A percentile compares a stretch with the other conserved stretches of the same genome.
Conservation (phyloP, 108 stramenopile genomes). For the Skeletonema marinoi region DNA sequence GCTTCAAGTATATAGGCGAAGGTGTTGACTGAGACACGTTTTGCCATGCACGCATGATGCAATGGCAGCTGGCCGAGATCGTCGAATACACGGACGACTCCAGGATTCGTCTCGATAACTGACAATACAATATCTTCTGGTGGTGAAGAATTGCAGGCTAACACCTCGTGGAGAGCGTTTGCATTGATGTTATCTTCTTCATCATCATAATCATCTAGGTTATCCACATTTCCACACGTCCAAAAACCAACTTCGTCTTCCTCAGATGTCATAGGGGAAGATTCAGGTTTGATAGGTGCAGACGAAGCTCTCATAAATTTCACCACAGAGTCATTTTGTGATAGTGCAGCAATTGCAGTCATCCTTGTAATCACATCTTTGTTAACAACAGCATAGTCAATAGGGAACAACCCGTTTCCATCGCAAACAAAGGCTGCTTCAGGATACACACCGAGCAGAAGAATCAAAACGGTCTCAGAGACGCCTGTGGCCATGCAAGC, state of each 20-base stretch:
- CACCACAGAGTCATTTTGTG: neutral
- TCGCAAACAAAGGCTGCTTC: neutral
- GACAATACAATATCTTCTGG: neutral
- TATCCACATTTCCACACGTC: neutral
- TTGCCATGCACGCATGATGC: constrained; percentile 16
- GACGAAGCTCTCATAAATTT: too few species aligned
- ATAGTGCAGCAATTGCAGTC: neutral
- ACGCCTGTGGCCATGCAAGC: neutral
- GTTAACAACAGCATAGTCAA: neutral
- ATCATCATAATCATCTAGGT: neutral
- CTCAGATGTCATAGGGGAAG: too few species aligned
- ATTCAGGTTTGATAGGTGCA: too few species aligned
- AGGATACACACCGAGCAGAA: neutral
- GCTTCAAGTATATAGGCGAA: constrained; percentile 20
- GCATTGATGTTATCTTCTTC: neutral
- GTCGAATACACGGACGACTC: constrained; percentile 1
- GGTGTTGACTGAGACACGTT: neutral
- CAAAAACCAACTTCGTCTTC: neutral
- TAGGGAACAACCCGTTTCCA: neutral
- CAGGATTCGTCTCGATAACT: constrained; percentile 20
- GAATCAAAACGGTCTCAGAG: neutral
- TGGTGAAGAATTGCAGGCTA: neutral
- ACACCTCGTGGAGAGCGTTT: neutral
- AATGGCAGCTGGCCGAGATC: constrained; percentile 16
- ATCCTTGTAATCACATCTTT: neutral